Base-by-base conservation (phyloP, 176 grass and related monocot species). In the Cymbopogon citratus region DNA sequence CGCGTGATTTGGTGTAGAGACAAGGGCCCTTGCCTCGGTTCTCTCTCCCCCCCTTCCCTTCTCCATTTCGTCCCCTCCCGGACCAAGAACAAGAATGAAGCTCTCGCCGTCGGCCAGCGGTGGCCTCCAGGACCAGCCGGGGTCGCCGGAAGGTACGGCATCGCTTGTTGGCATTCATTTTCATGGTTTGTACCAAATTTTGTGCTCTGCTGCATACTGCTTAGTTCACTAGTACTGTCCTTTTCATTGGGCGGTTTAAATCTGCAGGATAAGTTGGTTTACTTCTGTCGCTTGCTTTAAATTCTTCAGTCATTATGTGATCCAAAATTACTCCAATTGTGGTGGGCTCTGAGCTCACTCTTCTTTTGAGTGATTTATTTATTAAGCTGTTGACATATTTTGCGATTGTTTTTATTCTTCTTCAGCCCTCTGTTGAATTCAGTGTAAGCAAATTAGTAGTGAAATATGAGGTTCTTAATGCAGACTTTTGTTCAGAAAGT, bases 121-220 rank as follows among this genome's bases (percentile, higher is more conserved):
- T 15, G 54, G 66, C 40, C 66, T 78, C 6, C 73, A 69, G 6
- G 88, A 90, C 10, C 73, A 90, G 67, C 79, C 79, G 48, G 28
- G 28, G 6, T 86, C 88, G 67, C 88, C 83, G 46, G 83, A 90
- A 86, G 88, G 88, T 90, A 90, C 44, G 7, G 16, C 76, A 62
- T 39, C 70, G 61, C 19, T 43, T 72, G 36, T 89, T 77, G 57
- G 65, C 79, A 83, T 78, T 78, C 74, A 14, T 71, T 43, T 89
- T 61, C 69, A 54, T 60, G 13, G 69, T 72, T 73, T 81, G 51
- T 61, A 67, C 62, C 63, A 23, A 59, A 46, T 64, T 21, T 27
- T 75, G 38, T 80, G 26, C 36, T 19, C 13, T 80, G 14, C 12
- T 1, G 33, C 66, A 54, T 69, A 7, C 12, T 54, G 65, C 35